Evolutionary conservation across 805 yeast genomes (phyloP).

Genomic region (Teunomyces funiuensis): DNA sequence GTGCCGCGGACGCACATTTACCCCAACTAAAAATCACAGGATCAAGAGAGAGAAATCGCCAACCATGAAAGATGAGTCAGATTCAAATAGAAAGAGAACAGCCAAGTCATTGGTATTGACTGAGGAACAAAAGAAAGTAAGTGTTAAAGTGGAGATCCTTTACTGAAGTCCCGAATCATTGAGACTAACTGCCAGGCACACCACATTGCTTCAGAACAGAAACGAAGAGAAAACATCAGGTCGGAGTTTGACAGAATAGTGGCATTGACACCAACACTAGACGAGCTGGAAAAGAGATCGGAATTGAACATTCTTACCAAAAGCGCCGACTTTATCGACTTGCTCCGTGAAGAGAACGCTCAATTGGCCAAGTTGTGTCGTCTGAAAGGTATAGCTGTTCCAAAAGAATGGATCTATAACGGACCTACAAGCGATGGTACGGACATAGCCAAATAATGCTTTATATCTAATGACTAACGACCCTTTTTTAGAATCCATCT

Average conservation of each 20-base stretch:
- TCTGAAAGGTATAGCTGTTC: constrained; percentile 41
- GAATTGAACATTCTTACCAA: constrained; percentile 75
- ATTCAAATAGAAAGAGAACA: constrained; percentile 14
- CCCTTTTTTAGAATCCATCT: background rate
- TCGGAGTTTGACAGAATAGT: constrained; percentile 78
- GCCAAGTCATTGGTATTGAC: constrained; percentile 30
- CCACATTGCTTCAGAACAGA: constrained; percentile 84
- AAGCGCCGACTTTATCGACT: constrained; percentile 53
- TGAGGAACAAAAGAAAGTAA: constrained; percentile 37
- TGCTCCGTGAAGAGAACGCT: constrained; percentile 50
- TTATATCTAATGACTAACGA: constrained; percentile 5
- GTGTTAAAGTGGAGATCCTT: constrained; percentile 8
- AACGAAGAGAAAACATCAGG: constrained; percentile 81
- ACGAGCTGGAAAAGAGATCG: constrained; percentile 70
- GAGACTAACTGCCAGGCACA: constrained; percentile 46
- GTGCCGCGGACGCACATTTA: background rate
- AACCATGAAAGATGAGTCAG: constrained; percentile 8
- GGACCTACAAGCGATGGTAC: constrained; percentile 24
- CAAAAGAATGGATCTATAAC: constrained; percentile 34
- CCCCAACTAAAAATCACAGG: constrained; percentile 8
- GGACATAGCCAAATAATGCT: constrained; percentile 13
- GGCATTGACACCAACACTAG: constrained; percentile 68
- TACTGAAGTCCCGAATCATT: background rate
- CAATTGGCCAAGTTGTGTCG: constrained; percentile 43
- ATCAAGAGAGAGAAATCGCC: background rate